Conservation (phyloP, 2,329 filamentous ascomycete genomes). For the Zarea fungicola region DNA sequence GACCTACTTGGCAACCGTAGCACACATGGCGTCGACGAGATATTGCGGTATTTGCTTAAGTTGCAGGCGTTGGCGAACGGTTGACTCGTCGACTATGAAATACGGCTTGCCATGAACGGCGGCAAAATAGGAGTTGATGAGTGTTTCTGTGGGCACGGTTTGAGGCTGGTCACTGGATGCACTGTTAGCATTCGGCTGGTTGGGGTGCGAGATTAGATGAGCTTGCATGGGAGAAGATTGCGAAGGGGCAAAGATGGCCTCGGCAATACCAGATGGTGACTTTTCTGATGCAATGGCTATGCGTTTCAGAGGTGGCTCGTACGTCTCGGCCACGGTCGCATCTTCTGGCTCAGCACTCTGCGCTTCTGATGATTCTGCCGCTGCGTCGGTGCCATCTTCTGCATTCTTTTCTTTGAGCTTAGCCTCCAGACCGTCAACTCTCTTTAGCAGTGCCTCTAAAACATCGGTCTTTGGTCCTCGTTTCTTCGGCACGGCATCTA, state of each 20-base stretch:
- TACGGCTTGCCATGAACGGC: slow-evolving; percentile 79
- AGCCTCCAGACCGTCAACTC: slow-evolving; percentile 80
- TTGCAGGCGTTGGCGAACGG: slow-evolving; percentile 66
- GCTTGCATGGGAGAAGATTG: slow-evolving; percentile 2
- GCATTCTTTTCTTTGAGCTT: slow-evolving; percentile 65
- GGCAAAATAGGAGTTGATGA: slow-evolving; percentile 74
- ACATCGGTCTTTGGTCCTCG: slow-evolving; percentile 87
- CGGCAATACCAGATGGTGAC: slow-evolving; percentile 31
- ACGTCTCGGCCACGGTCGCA: slow-evolving; percentile 23
- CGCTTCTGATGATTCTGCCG: not conserved
- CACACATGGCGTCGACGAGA: slow-evolving; percentile 53
- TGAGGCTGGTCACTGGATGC: slow-evolving; percentile 40
- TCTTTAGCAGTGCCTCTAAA: slow-evolving; percentile 74
- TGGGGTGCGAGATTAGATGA: not conserved
- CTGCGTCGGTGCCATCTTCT: slow-evolving; percentile 8
- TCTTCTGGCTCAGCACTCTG: slow-evolving; percentile 14
- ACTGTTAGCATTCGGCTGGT: slow-evolving; percentile 6
- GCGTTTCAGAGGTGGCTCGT: slow-evolving; percentile 38
- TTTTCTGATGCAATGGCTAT: slow-evolving; percentile 31
- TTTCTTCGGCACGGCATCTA: slow-evolving; percentile 86
- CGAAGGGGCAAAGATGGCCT: slow-evolving; percentile 34
- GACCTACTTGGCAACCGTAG: slow-evolving; percentile 56
- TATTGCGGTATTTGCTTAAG: slow-evolving; percentile 58
- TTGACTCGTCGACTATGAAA: slow-evolving; percentile 72
- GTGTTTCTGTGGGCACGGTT: slow-evolving; percentile 50